Evolutionary conservation across 2,329 filamentous ascomycete species (phyloP), one percentile per base, ranked within the genome.

Genomic region (Colletotrichum coccodes): DNA sequence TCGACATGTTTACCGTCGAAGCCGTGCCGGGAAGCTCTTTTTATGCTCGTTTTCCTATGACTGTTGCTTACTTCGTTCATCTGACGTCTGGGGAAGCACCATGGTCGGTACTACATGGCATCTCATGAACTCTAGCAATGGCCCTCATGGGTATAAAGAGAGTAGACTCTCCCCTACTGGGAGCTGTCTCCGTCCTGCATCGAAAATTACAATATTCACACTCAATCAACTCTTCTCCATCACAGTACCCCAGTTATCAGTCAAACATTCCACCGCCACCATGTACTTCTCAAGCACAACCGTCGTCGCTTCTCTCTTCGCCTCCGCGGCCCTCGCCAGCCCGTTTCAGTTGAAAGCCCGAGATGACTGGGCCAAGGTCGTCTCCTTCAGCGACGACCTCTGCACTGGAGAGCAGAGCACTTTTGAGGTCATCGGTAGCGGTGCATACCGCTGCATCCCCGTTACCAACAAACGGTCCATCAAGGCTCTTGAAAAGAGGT

Each of bases 401-500:
- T 64, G 61, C 61, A 40, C 6, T 11, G 34, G 34, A 32, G 44
- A 28, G 32, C 21, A 38, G 32, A 46, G 44, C 18, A 42, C 32
- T 11, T 59, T 59, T 6, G 61, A 64, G 36, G 42, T 64, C n/a
- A 64, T 53, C 8, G 53, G 61, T 11, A 26, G 23, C 26, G 61
- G 61, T 4, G 32, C 61, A 4, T n/a, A 30, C 16, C 61, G 61
- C 7, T 64, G 61, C 34, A 59, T 58, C n/a, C 16, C 42, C 7
- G 34, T 64, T 3, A 28, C 23, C 5, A 42, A 59, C 11, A 57
- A 47, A 23, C 32, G 53, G 6, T 64, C 61, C 26, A 64, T 64
- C 16, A 64, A 59, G 44, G 61, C 50, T 14, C 38, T 42, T 8
- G 52, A 59, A 1, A 64, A 59, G 61, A 54, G 42, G 61, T 64